Conservation (phyloP, 768 basidiomycete genomes). For the Hericium alpestre region DNA sequence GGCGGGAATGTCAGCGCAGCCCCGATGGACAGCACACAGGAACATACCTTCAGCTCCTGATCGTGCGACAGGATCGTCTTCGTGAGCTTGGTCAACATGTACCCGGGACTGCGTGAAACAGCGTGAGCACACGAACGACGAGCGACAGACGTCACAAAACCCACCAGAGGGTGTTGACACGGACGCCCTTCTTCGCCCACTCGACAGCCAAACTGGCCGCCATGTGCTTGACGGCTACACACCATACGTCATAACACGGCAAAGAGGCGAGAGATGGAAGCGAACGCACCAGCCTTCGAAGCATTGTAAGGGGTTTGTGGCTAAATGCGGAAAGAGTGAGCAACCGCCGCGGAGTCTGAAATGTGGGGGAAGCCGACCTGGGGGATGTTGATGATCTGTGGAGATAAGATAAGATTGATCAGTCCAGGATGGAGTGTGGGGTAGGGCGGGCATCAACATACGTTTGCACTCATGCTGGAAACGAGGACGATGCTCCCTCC, state of each 20-base stretch:
- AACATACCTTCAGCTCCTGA: conserved; percentile 57
- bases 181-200: conserved; percentile 84
- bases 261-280: background rate
- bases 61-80: conserved; percentile 71
- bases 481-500: conserved; percentile 79
- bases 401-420: background rate
- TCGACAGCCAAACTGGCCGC: conserved; percentile 87
- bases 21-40: background rate
- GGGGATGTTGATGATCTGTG: conserved; percentile 78
- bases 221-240: conserved; percentile 83
- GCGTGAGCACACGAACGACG: conserved; percentile 1
- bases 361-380: conserved; percentile 38
- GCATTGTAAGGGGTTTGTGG: conserved; percentile 94
- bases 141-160: conserved; percentile 4
- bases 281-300: conserved; percentile 69
- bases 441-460: conserved; percentile 26
- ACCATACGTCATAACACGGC: background rate
- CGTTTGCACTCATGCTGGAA: conserved; percentile 84
- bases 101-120: conserved; percentile 58
- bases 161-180: conserved; percentile 75
- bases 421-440: conserved; percentile 9
- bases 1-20: conserved; percentile 2
- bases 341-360: background rate
- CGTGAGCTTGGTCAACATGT: conserved; percentile 89
- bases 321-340: conserved; percentile 22